phyloP scores from a whole-genome alignment of 1,284 basidiomycete genomes.

The Ustilago loliicola region DNA sequence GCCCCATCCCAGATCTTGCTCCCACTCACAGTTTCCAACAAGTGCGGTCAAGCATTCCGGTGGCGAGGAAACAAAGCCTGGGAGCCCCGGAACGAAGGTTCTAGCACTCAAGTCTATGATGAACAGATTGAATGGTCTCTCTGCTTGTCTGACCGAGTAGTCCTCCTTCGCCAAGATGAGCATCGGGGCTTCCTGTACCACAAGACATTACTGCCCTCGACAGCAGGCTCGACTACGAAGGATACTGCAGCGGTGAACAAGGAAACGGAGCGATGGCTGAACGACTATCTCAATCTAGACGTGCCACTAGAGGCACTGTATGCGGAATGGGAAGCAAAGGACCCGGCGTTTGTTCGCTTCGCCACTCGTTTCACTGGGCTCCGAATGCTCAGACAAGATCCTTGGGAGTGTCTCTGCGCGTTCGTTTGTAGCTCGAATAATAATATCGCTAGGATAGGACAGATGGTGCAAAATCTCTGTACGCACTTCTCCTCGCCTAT shows the following conservation, averaged over 20 bases:
- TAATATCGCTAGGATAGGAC: constrained; percentile 76
- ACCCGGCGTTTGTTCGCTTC: constrained; percentile 81
- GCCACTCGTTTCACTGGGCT: constrained; percentile 75
- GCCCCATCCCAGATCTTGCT: constrained; percentile 58
- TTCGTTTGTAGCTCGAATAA: constrained; percentile 99
- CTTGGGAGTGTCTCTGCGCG: constrained; percentile 77
- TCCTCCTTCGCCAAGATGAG: constrained; percentile 65
- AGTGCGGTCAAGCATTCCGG: constrained; percentile 69
- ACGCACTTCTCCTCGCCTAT: constrained; percentile 76
- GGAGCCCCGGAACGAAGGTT: constrained; percentile 15
- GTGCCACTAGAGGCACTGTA: constrained; percentile 83
- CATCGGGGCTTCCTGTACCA: constrained; percentile 59
- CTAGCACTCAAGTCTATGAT: constrained; percentile 8
- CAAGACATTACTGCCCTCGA: constrained; percentile 49
- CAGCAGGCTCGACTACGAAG: background rate
- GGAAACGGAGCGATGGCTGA: constrained; percentile 81
- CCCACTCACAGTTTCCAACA: constrained; percentile 65
- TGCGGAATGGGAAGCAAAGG: constrained; percentile 79
- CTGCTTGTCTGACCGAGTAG: constrained; percentile 66
- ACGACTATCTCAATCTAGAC: constrained; percentile 90
- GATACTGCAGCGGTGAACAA: background rate
- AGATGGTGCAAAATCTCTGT: constrained; percentile 69
- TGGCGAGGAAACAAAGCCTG: constrained; percentile 63
- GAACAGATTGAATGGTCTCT: constrained; percentile 66
- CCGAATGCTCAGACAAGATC: constrained; percentile 88